Percentiles rank a stretch among this genome's conserved stretches.
Conservation (phyloP, 2,329 filamentous ascomycete genomes). For the Torrubiellomyces zombiae region DNA sequence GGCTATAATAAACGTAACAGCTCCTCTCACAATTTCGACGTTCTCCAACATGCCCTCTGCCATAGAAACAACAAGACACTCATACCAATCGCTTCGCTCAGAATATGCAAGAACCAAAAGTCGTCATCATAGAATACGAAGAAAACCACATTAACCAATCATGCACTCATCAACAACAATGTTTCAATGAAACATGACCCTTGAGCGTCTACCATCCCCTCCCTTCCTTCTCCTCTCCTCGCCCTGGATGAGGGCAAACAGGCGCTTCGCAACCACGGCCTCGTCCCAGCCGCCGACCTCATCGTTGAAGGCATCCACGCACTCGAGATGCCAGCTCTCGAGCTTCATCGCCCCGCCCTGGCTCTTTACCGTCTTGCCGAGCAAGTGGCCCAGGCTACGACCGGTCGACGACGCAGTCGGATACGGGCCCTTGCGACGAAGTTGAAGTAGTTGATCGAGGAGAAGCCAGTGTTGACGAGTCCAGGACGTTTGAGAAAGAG, state of each 20-base stretch:
- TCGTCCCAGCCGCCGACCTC: constrained; percentile 35
- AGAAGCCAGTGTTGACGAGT: constrained; percentile 34
- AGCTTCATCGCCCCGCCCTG: constrained; percentile 29
- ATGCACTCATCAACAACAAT: not conserved
- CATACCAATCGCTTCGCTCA: too few relatives aligned
- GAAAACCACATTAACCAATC: constrained; percentile 3
- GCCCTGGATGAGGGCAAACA: constrained; percentile 35
- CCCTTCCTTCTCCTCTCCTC: constrained; percentile 20
- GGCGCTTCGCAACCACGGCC: constrained; percentile 28
- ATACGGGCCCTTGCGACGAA: constrained; percentile 25
- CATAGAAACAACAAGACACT: too few relatives aligned
- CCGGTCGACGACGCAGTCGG: constrained; percentile 11
- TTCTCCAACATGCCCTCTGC: too few relatives aligned
- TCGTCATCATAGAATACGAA: constrained; percentile 4
- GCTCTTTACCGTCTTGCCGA: constrained; percentile 31
- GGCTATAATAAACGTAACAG: too few relatives aligned
- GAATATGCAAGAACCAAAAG: too few relatives aligned
- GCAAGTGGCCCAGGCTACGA: constrained; percentile 17
- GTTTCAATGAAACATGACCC: constrained; percentile 16
- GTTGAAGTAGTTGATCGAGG: constrained; percentile 33
- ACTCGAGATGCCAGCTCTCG: constrained; percentile 40
- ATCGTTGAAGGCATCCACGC: constrained; percentile 34
- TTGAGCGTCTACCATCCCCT: constrained; percentile 5
- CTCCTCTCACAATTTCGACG: too few relatives aligned
- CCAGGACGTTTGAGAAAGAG: constrained; percentile 28